Conservation (phyloP, 192 early-diverging fungal species). For the Spizellomyces sp. region DNA sequence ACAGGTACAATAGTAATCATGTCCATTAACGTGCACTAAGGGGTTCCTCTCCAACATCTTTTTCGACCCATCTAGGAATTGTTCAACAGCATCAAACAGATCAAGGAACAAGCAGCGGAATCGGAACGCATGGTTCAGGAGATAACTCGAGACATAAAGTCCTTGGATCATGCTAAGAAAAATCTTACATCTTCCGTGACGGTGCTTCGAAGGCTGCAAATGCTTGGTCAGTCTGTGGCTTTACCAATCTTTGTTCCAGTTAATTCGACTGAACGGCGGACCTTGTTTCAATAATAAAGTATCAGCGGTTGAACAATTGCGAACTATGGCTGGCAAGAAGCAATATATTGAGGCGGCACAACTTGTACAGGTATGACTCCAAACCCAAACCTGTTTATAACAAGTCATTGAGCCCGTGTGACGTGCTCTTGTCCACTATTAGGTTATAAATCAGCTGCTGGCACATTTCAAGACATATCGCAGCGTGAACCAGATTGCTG, state of each 20-base stretch:
- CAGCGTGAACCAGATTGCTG: slow-evolving; percentile 75
- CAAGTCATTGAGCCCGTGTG: not conserved
- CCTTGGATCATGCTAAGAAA: slow-evolving; percentile 91
- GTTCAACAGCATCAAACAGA: slow-evolving; percentile 78
- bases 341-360: slow-evolving; percentile 81
- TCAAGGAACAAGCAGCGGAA: slow-evolving; percentile 80
- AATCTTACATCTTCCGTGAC: slow-evolving; percentile 83
- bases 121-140: slow-evolving; percentile 90
- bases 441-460: slow-evolving; percentile 77
- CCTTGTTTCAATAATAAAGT: slow-evolving; percentile 39
- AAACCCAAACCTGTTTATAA: not conserved
- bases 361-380: slow-evolving; percentile 63
- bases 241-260: not conserved
- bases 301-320: slow-evolving; percentile 74
- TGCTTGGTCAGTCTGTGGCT: slow-evolving; percentile 66
- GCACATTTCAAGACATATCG: slow-evolving; percentile 75
- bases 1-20: slow-evolving; percentile 43
- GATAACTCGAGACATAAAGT: slow-evolving; percentile 95
- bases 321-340: slow-evolving; percentile 61
- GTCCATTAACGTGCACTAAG: not conserved
- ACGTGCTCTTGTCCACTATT: not conserved
- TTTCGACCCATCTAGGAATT: slow-evolving; percentile 55
- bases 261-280: not conserved
- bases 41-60: not conserved
- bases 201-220: slow-evolving; percentile 81